Conservation (phyloP, 2,329 filamentous ascomycete species). For the Emmonsiellopsis sp. region DNA sequence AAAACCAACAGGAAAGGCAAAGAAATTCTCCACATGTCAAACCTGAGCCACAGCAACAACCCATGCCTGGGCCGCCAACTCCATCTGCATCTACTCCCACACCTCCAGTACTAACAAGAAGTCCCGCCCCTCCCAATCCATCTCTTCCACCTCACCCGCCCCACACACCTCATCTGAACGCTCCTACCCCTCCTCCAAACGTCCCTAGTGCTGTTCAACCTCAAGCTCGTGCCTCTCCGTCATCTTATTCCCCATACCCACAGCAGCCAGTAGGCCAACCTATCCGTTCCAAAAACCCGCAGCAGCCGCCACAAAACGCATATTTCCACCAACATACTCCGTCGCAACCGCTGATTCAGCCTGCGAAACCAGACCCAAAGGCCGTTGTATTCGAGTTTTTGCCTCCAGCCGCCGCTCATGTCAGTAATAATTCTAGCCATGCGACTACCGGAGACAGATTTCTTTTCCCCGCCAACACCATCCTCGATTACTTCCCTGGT, state of each 20-base stretch:
- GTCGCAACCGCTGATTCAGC: constrained; percentile 16
- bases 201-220: constrained; percentile 4
- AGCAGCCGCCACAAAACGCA: constrained; percentile 20
- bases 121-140: constrained; percentile 17
- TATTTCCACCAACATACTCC: constrained; percentile 23
- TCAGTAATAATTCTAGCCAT: constrained; percentile 27
- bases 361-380: constrained; percentile 33
- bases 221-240: constrained; percentile 12
- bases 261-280: constrained; percentile 22
- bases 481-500: constrained; percentile 38
- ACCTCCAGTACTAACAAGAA: constrained; percentile 8
- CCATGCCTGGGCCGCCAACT: neutral
- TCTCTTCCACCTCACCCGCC: constrained; percentile 7
- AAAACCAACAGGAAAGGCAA: constrained; percentile 30
- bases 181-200: neutral
- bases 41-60: constrained; percentile 6
- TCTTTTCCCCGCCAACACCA: constrained; percentile 39
- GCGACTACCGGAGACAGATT: constrained; percentile 38
- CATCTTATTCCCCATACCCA: constrained; percentile 19
- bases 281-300: constrained; percentile 27
- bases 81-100: constrained; percentile 4
- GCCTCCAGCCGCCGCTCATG: constrained; percentile 26
- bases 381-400: constrained; percentile 41
- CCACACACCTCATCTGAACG: neutral
- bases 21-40: constrained; percentile 11